These are phyloP conservation scores for Syzygium oleosum DNA, from an alignment of 345 rosid genomes.

Conservation along the genomic window DNA sequence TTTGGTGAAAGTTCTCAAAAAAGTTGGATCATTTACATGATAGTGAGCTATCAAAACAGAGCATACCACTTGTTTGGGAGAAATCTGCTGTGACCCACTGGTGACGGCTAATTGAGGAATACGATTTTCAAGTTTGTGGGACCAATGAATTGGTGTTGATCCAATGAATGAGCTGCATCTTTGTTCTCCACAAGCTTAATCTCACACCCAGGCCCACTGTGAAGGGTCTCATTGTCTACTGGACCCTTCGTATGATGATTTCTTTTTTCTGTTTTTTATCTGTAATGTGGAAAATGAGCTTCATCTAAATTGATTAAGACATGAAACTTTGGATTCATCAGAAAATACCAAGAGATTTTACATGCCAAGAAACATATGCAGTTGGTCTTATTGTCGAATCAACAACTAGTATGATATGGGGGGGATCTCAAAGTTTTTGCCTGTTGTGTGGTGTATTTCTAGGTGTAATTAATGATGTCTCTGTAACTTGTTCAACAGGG, in stretches of 20 bases:
- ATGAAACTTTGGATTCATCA: background rate
- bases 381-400: background rate
- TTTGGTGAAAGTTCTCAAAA: background rate
- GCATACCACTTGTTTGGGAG: slow-evolving; percentile 15
- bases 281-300: background rate
- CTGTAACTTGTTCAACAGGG: slow-evolving; percentile 36
- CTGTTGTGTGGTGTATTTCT: background rate
- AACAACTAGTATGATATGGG: background rate
- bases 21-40: background rate
- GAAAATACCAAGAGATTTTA: background rate
- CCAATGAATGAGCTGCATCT: background rate
- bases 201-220: slow-evolving; percentile 10
- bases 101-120: slow-evolving; percentile 1
- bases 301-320: background rate
- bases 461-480: background rate
- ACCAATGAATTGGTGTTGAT: background rate
- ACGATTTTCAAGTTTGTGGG: slow-evolving; percentile 9
- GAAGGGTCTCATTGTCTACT: background rate
- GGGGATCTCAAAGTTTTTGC: background rate
- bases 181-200: slow-evolving; percentile 9
- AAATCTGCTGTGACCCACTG: slow-evolving; percentile 7
- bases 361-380: background rate
- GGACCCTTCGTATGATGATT: background rate
- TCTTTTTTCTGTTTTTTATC: background rate
- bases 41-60: background rate